These are phyloP conservation scores for Dictyostelium purpureum DNA, from an alignment of 78 protist species.

Conservation along the genomic window DNA sequence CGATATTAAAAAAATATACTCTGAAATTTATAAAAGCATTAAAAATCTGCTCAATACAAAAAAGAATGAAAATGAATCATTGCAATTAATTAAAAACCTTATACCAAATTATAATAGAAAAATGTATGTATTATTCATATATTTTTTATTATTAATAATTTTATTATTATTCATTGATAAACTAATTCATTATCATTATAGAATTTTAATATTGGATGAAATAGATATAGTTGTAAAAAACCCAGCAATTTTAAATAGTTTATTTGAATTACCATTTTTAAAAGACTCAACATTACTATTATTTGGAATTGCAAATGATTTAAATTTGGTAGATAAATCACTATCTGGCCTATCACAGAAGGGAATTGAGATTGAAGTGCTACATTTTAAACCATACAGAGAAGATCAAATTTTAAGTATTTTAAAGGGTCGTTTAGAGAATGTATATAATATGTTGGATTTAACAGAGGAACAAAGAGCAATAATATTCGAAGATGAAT, in stretches of 20 bases:
- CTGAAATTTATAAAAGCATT: conserved; percentile 3
- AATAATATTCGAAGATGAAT: not conserved
- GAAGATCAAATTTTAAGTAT: not conserved
- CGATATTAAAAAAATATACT: conserved; percentile 24
- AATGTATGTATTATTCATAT: not conserved
- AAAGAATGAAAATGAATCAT: not conserved
- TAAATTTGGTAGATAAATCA: conserved; percentile 19
- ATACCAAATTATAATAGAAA: not conserved
- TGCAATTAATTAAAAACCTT: not conserved
- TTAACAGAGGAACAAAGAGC: not conserved
- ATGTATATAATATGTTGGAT: not conserved
- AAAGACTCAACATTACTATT: conserved; percentile 10
- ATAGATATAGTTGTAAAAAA: conserved; percentile 3
- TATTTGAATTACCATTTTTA: conserved; percentile 56
- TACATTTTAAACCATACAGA: conserved; percentile 33
- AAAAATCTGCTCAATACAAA: not conserved
- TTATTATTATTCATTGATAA: not conserved
- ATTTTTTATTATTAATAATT: not conserved
- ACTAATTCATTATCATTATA: not conserved
- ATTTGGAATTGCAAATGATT: conserved; percentile 58
- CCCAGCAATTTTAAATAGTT: not conserved
- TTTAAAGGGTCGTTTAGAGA: not conserved
- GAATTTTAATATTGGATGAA: conserved; percentile 52
- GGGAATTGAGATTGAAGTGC: not conserved
- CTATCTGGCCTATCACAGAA: conserved; percentile 1